Percentiles rank a stretch among this genome's conserved stretches.
These are phyloP conservation scores for Neopestalotiopsis sp. DNA, from an alignment of 2,329 filamentous ascomycete species.

Conservation along the genomic window DNA sequence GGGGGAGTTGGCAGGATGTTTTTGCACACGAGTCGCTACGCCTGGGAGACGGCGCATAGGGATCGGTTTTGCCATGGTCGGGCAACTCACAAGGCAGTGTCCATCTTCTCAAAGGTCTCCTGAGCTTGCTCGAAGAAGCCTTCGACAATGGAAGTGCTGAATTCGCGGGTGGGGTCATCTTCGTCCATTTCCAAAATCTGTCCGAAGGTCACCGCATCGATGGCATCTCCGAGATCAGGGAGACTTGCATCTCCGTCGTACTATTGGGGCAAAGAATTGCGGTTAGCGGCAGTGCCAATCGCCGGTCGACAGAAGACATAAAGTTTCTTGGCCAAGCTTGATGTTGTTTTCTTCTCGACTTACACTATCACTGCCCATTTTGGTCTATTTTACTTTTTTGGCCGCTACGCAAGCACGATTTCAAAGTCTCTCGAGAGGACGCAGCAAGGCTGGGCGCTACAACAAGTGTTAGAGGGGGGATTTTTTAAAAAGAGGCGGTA, in stretches of 20 bases:
- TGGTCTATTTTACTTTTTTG: background rate
- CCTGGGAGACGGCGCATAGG: background rate
- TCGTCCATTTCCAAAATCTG: constrained; percentile 99
- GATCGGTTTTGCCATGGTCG: constrained; percentile 2
- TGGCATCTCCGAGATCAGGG: constrained; percentile 72
- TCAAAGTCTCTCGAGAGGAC: background rate
- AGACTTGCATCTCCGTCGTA: constrained; percentile 56
- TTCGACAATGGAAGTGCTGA: constrained; percentile 86
- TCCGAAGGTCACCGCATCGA: constrained; percentile 83
- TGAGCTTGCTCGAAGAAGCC: constrained; percentile 94
- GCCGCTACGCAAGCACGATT: constrained; percentile 1
- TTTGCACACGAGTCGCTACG: background rate
- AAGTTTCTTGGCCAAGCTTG: background rate
- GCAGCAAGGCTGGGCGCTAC: background rate
- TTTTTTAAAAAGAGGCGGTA: constrained; percentile 1
- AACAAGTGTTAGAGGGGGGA: background rate
- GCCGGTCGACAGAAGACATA: background rate
- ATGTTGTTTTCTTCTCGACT: constrained; percentile 2
- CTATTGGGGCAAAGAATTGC: constrained; percentile 33
- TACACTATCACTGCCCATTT: constrained; percentile 17
- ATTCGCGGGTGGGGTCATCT: constrained; percentile 81
- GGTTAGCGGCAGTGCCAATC: background rate
- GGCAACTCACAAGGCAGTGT: constrained; percentile 75
- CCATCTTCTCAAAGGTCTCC: constrained; percentile 85
- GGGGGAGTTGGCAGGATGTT: background rate